Conservation (phyloP, 305 asterid genomes). For the Fraxinus velutina region DNA sequence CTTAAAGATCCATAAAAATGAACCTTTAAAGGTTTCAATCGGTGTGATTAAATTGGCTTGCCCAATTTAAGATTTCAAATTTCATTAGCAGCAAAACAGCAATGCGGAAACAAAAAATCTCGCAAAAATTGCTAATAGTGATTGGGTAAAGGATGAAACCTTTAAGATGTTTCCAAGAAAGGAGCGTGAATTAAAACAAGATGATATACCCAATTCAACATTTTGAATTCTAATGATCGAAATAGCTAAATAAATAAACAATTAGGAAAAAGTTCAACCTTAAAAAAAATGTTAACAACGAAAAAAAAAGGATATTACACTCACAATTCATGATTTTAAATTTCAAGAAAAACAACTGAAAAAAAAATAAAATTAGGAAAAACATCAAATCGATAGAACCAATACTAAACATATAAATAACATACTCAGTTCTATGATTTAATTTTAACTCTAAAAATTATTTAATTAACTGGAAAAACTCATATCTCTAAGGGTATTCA, state of each 20-base stretch:
- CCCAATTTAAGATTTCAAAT: neutral
- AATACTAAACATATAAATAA: neutral
- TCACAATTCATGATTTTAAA: neutral
- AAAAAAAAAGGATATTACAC: neutral
- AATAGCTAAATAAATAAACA: constrained; percentile 7
- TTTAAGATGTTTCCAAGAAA: neutral
- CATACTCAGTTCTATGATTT: neutral
- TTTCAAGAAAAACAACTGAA: neutral
- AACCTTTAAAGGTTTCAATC: neutral
- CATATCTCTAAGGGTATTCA: neutral
- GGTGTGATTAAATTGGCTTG: neutral
- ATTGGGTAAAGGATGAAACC: neutral
- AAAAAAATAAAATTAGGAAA: neutral
- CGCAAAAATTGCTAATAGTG: neutral
- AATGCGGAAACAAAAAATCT: neutral
- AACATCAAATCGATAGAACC: constrained; percentile 2
- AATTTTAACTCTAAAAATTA: neutral
- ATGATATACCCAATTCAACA: neutral
- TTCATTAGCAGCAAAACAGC: neutral
- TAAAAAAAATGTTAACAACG: neutral
- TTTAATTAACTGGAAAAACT: neutral
- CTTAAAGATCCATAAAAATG: neutral
- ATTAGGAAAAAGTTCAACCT: neutral
- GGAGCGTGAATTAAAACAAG: neutral
- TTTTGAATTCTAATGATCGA: neutral